Evolutionary conservation across 495 filamentous ascomycete genomes (phyloP), one percentile per base, ranked within the genome.

Genomic region (Lophiostoma macrostomum): DNA sequence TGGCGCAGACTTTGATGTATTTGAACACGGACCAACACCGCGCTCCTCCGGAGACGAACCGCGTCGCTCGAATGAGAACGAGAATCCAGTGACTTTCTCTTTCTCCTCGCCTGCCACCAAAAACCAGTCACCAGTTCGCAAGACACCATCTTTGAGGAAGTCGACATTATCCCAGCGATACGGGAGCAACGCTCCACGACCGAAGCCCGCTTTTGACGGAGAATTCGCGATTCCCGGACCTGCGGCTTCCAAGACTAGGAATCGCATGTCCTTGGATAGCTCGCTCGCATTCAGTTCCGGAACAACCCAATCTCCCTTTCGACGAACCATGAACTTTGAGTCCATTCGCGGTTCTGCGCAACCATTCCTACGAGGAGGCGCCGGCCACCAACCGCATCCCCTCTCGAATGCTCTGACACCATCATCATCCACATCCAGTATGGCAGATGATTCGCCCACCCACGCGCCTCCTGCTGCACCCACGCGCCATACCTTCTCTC

Each of bases 121-220:
- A 74, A 76, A 56, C 16, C 35, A 42, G 8, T 45, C 64, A 8
- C 55, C 61, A 13, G 53, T 56, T 4, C 45, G 60, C 3, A 56
- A 54, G 27, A 40, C 47, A 20, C 23, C 46, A 4, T 63, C 64
- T 19, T 73, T 95, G 29, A 83, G 90, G 37, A 87, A 82, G 64
- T 91, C 89, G n/a, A 93, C 90, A 4, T 70, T 94, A 34, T 87
- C 91, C 60, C 88, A 94, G 67, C 83, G 90, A 23, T 77, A 84
- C 0, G 36, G 58, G 48, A 32, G 56, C 23, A 60, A 58, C 43
- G n/a, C 43, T 18, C 28, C 45, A 4, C 56, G 60, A 43, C 36
- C 60, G 2, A 63, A 58, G 47, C 64, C 70, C 1, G 51, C 67
- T 53, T 72, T 35, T n/a, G 65, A 47, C 69, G 58, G 65, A 59